A percentile compares a stretch with the other conserved stretches of the same genome.
Evolutionary conservation across 2,329 filamentous ascomycete genomes (phyloP).

Genomic region (Talaromyces atroroseus): DNA sequence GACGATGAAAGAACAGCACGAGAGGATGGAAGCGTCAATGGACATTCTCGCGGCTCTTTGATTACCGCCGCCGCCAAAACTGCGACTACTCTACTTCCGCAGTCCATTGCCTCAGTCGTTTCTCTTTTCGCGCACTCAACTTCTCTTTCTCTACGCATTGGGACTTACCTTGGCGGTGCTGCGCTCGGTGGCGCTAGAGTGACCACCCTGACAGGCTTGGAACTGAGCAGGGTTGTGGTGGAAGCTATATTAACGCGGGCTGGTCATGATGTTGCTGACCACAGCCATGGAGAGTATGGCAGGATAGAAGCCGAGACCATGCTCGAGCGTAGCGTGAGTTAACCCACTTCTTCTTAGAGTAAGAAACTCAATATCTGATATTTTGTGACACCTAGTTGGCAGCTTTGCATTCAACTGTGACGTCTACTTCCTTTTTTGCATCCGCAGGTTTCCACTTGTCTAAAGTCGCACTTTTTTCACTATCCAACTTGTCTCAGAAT

Average conservation of each 20-base stretch:
- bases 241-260: slow-evolving; percentile 41
- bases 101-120: slow-evolving; percentile 40
- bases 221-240: slow-evolving; percentile 41
- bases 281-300: slow-evolving; percentile 45
- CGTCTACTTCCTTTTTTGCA: slow-evolving; percentile 43
- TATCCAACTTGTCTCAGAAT: slow-evolving; percentile 39
- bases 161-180: slow-evolving; percentile 39
- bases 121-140: slow-evolving; percentile 41
- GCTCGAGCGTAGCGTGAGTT: slow-evolving; percentile 42
- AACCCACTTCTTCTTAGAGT: neutral
- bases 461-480: slow-evolving; percentile 39
- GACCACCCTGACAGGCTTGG: slow-evolving; percentile 41
- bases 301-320: slow-evolving; percentile 40
- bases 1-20: neutral
- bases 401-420: slow-evolving; percentile 40
- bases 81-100: slow-evolving; percentile 37
- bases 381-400: slow-evolving; percentile 30
- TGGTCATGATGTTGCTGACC: slow-evolving; percentile 39
- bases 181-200: slow-evolving; percentile 41
- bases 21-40: neutral
- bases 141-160: slow-evolving; percentile 40
- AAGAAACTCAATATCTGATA: neutral
- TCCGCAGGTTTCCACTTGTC: slow-evolving; percentile 44
- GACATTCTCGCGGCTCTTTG: neutral
- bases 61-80: slow-evolving; percentile 21